phyloP scores from a whole-genome alignment of 495 filamentous ascomycete genomes.

The Neurospora tetrasperma region DNA sequence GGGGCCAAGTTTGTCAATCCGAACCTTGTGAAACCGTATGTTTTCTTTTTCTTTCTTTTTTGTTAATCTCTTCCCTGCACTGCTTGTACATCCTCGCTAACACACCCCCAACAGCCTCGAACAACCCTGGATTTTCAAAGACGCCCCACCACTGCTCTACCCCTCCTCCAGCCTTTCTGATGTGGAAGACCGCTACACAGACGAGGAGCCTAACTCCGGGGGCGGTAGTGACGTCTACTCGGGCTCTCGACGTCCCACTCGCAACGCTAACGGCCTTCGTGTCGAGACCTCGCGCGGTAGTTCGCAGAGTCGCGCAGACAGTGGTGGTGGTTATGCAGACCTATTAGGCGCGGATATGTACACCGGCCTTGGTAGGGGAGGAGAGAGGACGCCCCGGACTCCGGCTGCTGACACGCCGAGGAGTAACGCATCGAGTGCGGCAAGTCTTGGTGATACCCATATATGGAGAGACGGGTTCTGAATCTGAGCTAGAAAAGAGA shows the following conservation, averaged over 20 bases:
- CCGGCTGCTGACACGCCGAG: background rate
- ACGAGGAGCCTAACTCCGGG: background rate
- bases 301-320: background rate
- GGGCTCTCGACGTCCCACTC: background rate
- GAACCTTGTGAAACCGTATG: conserved; percentile 55
- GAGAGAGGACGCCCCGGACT: conserved; percentile 2
- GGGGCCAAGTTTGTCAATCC: conserved; percentile 64
- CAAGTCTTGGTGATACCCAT: conserved; percentile 48
- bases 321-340: background rate
- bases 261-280: background rate
- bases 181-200: background rate
- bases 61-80: too few species aligned
- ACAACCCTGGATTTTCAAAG: conserved; percentile 43
- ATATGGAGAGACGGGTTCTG: conserved; percentile 34
- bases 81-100: too few species aligned
- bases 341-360: background rate
- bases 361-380: conserved; percentile 1
- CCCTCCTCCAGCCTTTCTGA: background rate
- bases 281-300: background rate
- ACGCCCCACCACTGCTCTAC: conserved; percentile 30
- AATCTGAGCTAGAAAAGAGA: background rate
- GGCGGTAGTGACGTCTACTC: background rate
- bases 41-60: conserved; percentile 4
- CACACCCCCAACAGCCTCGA: conserved; percentile 23
- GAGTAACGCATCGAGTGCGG: conserved; percentile 27